Evolutionary conservation across 176 grass and related monocot species (phyloP).

Genomic region (Thalia dealbata): DNA sequence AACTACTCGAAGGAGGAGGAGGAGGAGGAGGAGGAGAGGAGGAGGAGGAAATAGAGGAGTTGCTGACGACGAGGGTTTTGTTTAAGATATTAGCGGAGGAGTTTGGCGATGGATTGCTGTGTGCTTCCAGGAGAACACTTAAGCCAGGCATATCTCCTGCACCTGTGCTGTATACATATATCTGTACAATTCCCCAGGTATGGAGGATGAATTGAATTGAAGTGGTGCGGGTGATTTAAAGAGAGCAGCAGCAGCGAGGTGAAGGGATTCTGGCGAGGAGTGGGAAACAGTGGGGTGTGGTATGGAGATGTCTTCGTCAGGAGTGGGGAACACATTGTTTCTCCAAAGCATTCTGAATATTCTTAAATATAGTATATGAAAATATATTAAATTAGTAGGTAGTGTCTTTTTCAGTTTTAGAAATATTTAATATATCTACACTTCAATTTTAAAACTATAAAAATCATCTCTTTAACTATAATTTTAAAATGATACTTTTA

Average conservation of each 20-base stretch:
- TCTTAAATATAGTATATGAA: too few species aligned
- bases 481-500: too few species aligned
- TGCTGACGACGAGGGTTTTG: constrained; percentile 17
- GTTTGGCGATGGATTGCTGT: not conserved
- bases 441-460: too few species aligned
- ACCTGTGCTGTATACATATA: too few species aligned
- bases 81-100: constrained; percentile 10
- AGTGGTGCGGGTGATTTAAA: not conserved
- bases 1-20: not conserved
- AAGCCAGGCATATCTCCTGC: constrained; percentile 12
- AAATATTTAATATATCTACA: too few species aligned
- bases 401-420: too few species aligned
- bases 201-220: too few species aligned
- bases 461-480: too few species aligned
- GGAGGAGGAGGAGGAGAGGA: not conserved
- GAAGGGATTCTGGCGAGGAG: not conserved
- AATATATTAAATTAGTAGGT: too few species aligned
- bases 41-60: not conserved
- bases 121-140: constrained; percentile 25
- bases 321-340: too few species aligned
- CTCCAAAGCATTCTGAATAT: too few species aligned
- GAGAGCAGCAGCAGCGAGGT: not conserved
- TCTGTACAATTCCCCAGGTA: too few species aligned
- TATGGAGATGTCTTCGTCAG: not conserved
- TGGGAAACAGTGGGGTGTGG: not conserved